phyloP scores from a whole-genome alignment of 2,329 filamentous ascomycete species.

The Xylariaceae sp. region DNA sequence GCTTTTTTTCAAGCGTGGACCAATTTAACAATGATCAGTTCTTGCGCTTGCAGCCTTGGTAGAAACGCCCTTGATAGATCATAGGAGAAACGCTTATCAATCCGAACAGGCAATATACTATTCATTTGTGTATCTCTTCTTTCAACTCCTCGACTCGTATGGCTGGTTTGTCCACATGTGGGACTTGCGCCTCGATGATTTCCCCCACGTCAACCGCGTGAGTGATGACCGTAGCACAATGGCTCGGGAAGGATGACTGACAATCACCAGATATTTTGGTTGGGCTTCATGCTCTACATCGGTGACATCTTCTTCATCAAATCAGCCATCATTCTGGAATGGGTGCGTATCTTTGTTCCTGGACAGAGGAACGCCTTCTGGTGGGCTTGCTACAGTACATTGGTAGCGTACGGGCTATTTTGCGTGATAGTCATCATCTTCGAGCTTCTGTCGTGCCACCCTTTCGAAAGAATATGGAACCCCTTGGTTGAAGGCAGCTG shows the following conservation, averaged over 20 bases:
- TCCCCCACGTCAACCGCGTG: not conserved
- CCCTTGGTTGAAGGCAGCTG: not conserved
- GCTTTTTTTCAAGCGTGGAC: not conserved
- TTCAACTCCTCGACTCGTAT: not conserved
- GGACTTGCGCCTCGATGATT: not conserved
- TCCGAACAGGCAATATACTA: not conserved
- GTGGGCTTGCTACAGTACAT: not conserved
- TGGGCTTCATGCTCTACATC: not conserved
- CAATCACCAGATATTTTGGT: not conserved
- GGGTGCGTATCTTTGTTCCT: not conserved
- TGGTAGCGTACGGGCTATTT: not conserved
- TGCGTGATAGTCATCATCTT: not conserved
- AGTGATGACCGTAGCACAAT: not conserved
- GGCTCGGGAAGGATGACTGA: not conserved
- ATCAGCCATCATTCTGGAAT: not conserved
- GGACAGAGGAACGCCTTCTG: not conserved
- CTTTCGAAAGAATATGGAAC: not conserved
- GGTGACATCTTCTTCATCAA: not conserved
- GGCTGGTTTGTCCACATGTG: not conserved
- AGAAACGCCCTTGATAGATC: not conserved
- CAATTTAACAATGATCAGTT: not conserved
- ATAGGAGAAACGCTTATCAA: not conserved
- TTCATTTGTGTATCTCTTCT: not conserved
- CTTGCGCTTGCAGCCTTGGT: not conserved
- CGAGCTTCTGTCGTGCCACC: not conserved